Evolutionary conservation across 2,329 filamentous ascomycete species (phyloP).

Genomic region (Fusarium sterilihyphosum): DNA sequence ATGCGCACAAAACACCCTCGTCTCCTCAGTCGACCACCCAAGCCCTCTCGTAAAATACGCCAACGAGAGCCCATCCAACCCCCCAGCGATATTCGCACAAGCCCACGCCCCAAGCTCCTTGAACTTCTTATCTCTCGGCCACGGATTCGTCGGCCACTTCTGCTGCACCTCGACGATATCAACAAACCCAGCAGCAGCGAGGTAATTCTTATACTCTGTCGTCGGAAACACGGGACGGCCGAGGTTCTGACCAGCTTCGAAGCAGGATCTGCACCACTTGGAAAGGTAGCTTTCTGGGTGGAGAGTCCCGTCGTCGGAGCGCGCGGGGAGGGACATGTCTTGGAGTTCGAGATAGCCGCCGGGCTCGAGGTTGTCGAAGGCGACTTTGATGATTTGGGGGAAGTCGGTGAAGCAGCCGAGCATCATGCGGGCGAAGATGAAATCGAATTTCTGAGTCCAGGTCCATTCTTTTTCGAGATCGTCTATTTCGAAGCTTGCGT

Average conservation of each 20-base stretch:
- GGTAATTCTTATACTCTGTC: constrained; percentile 15
- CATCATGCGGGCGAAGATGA: constrained; percentile 25
- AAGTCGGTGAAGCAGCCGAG: background rate
- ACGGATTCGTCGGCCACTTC: constrained; percentile 29
- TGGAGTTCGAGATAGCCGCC: constrained; percentile 27
- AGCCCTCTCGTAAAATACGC: constrained; percentile 41
- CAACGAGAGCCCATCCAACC: constrained; percentile 42
- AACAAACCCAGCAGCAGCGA: constrained; percentile 13
- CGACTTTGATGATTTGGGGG: background rate
- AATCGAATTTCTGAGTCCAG: constrained; percentile 12
- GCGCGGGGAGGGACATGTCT: constrained; percentile 19
- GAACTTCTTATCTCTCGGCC: constrained; percentile 6
- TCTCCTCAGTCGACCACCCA: constrained; percentile 20
- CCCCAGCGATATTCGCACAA: constrained; percentile 29
- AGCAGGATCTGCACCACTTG: constrained; percentile 20
- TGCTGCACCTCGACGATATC: constrained; percentile 14
- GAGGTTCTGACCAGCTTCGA: constrained; percentile 2
- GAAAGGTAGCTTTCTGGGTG: constrained; percentile 15
- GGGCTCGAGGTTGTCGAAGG: constrained; percentile 16
- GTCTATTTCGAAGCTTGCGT: constrained; percentile 18
- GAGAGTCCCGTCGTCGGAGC: constrained; percentile 18
- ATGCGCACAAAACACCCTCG: constrained; percentile 9
- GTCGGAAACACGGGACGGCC: background rate
- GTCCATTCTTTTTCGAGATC: constrained; percentile 32
- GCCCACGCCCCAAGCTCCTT: constrained; percentile 29